phyloP scores from a whole-genome alignment of 306 rosid genomes.

The Phaseolus lunatus region DNA sequence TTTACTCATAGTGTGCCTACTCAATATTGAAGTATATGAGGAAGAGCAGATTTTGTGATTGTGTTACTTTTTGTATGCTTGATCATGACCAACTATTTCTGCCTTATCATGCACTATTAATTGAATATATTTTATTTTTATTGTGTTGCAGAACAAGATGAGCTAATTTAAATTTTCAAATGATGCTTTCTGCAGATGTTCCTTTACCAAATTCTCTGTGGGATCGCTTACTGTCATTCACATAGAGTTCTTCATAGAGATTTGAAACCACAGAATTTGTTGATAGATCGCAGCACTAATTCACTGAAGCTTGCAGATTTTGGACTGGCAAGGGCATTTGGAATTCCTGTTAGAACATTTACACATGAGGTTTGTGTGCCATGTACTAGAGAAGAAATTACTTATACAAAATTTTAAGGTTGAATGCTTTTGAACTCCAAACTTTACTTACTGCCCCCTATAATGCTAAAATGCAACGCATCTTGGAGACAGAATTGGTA shows the following conservation, averaged over 20 bases:
- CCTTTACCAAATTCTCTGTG: constrained; percentile 97
- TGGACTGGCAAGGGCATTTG: constrained; percentile 99
- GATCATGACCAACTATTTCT: constrained; percentile 25
- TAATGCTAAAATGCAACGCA: constrained; percentile 1
- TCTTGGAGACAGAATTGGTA: neutral
- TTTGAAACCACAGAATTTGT: constrained; percentile 92
- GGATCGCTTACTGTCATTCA: constrained; percentile 98
- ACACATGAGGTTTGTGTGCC: constrained; percentile 85
- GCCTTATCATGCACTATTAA: constrained; percentile 16
- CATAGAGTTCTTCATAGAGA: constrained; percentile 98
- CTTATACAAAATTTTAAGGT: constrained; percentile 5
- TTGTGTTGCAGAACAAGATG: constrained; percentile 19
- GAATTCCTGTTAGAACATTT: constrained; percentile 95
- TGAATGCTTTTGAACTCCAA: constrained; percentile 11
- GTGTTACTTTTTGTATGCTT: constrained; percentile 14
- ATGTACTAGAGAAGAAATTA: constrained; percentile 30
- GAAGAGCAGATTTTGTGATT: constrained; percentile 5
- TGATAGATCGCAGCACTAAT: constrained; percentile 88
- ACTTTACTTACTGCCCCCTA: constrained; percentile 1
- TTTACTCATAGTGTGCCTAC: constrained; percentile 20
- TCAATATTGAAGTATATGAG: constrained; percentile 23
- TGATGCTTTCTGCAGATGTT: constrained; percentile 75
- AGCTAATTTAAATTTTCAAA: constrained; percentile 32
- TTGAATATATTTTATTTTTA: constrained; percentile 34
- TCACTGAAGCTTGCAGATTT: constrained; percentile 96